Conservation (phyloP, 2,329 filamentous ascomycete genomes). For the Trichoderma koningiopsis region DNA sequence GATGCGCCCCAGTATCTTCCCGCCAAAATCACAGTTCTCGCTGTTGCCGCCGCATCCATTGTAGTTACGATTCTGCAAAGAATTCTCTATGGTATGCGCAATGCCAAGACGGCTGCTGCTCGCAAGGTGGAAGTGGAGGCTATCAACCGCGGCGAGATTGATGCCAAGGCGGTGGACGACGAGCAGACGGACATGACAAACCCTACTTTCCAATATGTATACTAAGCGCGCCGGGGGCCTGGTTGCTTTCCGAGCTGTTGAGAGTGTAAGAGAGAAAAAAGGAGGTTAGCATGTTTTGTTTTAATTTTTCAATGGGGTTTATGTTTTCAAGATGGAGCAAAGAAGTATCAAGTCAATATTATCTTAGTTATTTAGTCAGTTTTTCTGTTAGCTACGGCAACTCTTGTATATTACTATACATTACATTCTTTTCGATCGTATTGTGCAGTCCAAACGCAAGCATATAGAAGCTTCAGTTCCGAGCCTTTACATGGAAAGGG, state of each 20-base stretch:
- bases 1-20: slow-evolving; percentile 54
- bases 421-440: neutral
- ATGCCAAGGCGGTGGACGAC: slow-evolving; percentile 28
- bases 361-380: neutral
- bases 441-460: neutral
- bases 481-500: neutral
- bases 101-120: slow-evolving; percentile 45
- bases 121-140: slow-evolving; percentile 33
- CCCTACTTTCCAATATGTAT: slow-evolving; percentile 31
- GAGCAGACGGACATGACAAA: slow-evolving; percentile 42
- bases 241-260: neutral
- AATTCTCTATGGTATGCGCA: slow-evolving; percentile 39
- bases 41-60: slow-evolving; percentile 43
- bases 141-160: slow-evolving; percentile 37
- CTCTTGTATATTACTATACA: slow-evolving; percentile 6
- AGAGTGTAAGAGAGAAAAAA: neutral
- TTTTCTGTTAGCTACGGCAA: slow-evolving; percentile 7
- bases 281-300: neutral
- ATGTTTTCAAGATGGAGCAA: neutral
- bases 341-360: neutral
- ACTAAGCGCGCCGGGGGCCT: slow-evolving; percentile 23
- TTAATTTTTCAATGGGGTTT: neutral
- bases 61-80: slow-evolving; percentile 39
- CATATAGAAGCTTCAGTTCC: neutral
- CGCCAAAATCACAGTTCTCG: slow-evolving; percentile 53